Evolutionary conservation across 2,329 filamentous ascomycete genomes (phyloP), one percentile per base, ranked within the genome.

Genomic region (Aureobasidium pullulans): DNA sequence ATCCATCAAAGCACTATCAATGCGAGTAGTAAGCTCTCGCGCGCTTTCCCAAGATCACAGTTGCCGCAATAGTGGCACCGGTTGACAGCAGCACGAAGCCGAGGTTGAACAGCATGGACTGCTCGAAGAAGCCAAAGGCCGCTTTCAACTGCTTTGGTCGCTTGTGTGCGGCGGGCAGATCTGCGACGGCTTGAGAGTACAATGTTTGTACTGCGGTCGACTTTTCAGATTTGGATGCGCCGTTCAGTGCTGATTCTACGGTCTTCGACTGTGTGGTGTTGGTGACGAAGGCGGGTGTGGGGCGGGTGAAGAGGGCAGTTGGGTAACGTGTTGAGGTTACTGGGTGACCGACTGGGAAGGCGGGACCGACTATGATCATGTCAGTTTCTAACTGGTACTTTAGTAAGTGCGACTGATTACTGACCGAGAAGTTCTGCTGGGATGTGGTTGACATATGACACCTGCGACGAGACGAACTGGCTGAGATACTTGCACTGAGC

Each of bases 361-460:
- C 72, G 3, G 71, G 75, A 2, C 72, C 75, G 43, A 76, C 71
- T 67, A 48, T 42, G 9, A 5, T 28, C 1, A 6, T 7, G 16
- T 46, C 28, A 48, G 50, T 48, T 19, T 37, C 2, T 52, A 32
- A 31, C 19, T 32, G 29, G 32, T 5, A 16, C 19, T 31, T 15
- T 40, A 39, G 29, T 10, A 23, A 16, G 37, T 43, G 28, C 7
- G 23, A 15, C 7, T 19, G n/a, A n/a, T 61, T 2, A 69, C 57
- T 68, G 68, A 67, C 77, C 65, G 4, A 86, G 76, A 2, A 86
- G 71, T 36, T 80, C 75, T 2, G 72, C 62, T 0, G 84, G 83
- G 6, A 86, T 75, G 56, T 84, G 79, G 67, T 86, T 86, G 59
- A 82, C 71, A 66, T 79, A 81, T 0, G 79, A 78, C 0, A 77